Evolutionary conservation across 2,329 filamentous ascomycete species (phyloP).

Genomic region (Stemphylium lycopersici): DNA sequence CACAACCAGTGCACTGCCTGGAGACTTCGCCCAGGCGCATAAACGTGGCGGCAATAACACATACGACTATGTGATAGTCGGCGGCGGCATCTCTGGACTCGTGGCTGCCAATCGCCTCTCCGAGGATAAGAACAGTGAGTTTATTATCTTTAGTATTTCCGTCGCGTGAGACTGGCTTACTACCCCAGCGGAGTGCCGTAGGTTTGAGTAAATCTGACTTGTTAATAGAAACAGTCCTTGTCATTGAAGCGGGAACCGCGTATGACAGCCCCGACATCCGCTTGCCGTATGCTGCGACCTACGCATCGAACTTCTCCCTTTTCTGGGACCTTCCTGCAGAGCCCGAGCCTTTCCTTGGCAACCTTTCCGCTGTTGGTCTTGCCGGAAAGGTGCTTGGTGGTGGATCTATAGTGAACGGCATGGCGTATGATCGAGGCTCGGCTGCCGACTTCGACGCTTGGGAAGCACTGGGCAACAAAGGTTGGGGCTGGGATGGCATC

Average conservation of each 20-base stretch:
- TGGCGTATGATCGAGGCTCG: constrained; percentile 46
- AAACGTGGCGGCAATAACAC: constrained; percentile 15
- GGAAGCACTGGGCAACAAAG: constrained; percentile 64
- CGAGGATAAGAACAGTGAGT: constrained; percentile 19
- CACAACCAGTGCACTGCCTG: constrained; percentile 19
- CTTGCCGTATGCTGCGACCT: constrained; percentile 31
- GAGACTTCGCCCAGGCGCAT: not conserved
- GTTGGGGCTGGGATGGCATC: constrained; percentile 64
- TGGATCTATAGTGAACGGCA: constrained; percentile 42
- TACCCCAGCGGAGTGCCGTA: too few relatives aligned
- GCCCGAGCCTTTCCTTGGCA: constrained; percentile 26
- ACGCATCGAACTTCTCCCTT: constrained; percentile 26
- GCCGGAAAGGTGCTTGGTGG: constrained; percentile 33
- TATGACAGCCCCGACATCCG: constrained; percentile 32
- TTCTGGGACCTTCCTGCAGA: constrained; percentile 28
- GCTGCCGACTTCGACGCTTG: constrained; percentile 59
- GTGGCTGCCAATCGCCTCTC: constrained; percentile 34
- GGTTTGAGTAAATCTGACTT: not conserved
- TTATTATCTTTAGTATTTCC: not conserved
- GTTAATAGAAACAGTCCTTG: constrained; percentile 29
- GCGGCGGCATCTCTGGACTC: constrained; percentile 35
- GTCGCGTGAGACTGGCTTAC: too few relatives aligned
- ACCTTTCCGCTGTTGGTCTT: constrained; percentile 21
- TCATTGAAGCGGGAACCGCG: constrained; percentile 34
- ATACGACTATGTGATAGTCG: constrained; percentile 37